Evolutionary conservation across 78 protist species (phyloP).

Genomic region (Acrasis kona): DNA sequence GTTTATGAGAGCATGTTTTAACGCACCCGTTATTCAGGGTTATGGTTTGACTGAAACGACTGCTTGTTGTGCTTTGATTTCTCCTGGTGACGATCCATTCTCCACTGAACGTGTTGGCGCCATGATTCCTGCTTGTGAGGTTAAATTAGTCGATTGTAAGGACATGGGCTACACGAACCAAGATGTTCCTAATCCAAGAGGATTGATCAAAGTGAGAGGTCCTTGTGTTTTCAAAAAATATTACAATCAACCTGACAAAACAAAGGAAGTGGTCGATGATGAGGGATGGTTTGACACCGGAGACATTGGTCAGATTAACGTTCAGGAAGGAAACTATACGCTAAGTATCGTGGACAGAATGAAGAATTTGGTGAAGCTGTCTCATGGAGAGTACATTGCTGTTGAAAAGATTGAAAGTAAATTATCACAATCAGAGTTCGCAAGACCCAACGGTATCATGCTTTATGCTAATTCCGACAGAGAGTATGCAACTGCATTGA

Average conservation of each 20-base stretch:
- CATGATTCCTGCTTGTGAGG: slow-evolving; percentile 36
- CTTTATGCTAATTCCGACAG: not conserved
- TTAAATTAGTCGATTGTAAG: slow-evolving; percentile 66
- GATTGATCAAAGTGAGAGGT: slow-evolving; percentile 85
- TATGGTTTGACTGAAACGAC: slow-evolving; percentile 90
- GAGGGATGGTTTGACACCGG: slow-evolving; percentile 94
- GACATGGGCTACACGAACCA: slow-evolving; percentile 60
- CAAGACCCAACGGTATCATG: not conserved
- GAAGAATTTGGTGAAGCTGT: slow-evolving; percentile 80
- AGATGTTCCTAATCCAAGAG: not conserved
- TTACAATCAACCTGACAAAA: slow-evolving; percentile 69
- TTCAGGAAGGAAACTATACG: slow-evolving; percentile 34
- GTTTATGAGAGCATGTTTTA: slow-evolving; percentile 28
- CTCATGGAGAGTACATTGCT: slow-evolving; percentile 91
- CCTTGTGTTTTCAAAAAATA: slow-evolving; percentile 71
- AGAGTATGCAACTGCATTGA: not conserved
- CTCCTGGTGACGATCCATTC: not conserved
- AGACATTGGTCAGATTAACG: slow-evolving; percentile 73
- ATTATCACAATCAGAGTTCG: not conserved
- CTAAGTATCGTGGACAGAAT: slow-evolving; percentile 79
- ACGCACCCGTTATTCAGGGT: slow-evolving; percentile 61
- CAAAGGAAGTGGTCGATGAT: slow-evolving; percentile 56
- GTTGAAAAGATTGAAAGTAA: slow-evolving; percentile 41
- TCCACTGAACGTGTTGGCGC: slow-evolving; percentile 17
- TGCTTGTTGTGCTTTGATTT: not conserved